Evolutionary conservation across 352 stramenopile genomes (phyloP), one percentile per base, ranked within the genome.

Genomic region (Globisporangium yorkense): DNA sequence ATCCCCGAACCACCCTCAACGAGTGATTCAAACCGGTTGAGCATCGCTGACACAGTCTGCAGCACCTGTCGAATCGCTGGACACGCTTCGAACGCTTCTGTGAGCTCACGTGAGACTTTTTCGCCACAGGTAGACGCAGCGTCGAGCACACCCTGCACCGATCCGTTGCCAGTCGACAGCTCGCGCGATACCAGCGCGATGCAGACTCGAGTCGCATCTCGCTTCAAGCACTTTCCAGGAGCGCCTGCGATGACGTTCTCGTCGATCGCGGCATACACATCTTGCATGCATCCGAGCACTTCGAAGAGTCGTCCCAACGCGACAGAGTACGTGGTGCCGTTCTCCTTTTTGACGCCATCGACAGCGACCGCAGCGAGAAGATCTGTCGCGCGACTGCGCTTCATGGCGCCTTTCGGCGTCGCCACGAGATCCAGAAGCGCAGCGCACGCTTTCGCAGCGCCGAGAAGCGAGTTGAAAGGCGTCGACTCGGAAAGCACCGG

Each of bases 401-500:
- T 87, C 65, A 84, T 77, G 15, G 74, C 73, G 37, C 70, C 76
- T 46, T 86, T 86, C 4, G 76, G 57, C 8, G 68, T 77, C 21
- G 65, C 71, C 21, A 80, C 74, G 31, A 88, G 51, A 2, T 84
- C 60, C 1, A 84, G 48, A 16, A 89, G 55, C 13, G 59, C 65
- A 3, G 18, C 44, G 21, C 56, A 70, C 8, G 72, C 40, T 45
- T 66, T 63, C 18, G 62, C 62, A 18, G 67, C 24, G 21, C 57
- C 52, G 37, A 70, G 45, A 12, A 83, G 29, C 13, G 31, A 15
- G 13, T 63, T 51, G 21, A 74, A 70, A 10, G 63, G n/a, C 8
- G 61, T 39, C 51, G 66, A 45, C 16, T 45, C 31, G 13, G 31
- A 33, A 3, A 71, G 53, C 18, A 43, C 24, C n/a, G 52, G 53